Conservation (phyloP, 306 rosid genomes). For the Fragaria iinumae region DNA sequence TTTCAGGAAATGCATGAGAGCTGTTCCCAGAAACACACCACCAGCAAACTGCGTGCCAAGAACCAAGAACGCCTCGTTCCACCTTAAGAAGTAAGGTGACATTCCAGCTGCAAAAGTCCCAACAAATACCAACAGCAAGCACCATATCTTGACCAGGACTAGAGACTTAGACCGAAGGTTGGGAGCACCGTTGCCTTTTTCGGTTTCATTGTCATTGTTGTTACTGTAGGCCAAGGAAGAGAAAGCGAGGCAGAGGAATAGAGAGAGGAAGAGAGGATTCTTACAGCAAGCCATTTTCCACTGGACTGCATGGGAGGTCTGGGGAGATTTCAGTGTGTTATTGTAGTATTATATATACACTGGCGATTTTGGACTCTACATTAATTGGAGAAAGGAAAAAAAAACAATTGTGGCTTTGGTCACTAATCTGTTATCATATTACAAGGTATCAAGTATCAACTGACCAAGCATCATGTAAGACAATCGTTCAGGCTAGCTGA, state of each 20-base stretch:
- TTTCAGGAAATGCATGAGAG: constrained; percentile 74
- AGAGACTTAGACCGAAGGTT: constrained; percentile 47
- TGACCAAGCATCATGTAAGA: not conserved
- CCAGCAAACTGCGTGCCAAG: constrained; percentile 82
- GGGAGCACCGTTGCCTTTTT: not conserved
- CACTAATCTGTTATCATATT: not conserved
- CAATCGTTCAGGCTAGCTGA: not conserved
- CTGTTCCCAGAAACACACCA: constrained; percentile 72
- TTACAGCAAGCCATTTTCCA: not conserved
- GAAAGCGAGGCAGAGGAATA: constrained; percentile 32
- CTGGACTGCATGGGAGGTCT: not conserved
- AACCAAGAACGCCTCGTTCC: constrained; percentile 69
- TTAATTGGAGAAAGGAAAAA: not conserved
- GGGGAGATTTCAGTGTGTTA: not conserved
- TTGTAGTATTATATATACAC: not conserved
- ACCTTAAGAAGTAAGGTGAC: constrained; percentile 58
- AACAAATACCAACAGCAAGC: constrained; percentile 50
- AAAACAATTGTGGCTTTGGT: not conserved
- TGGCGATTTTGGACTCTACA: not conserved
- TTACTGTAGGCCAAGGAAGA: constrained; percentile 46
- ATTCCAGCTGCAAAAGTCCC: constrained; percentile 61
- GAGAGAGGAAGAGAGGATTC: not conserved
- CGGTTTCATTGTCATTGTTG: constrained; percentile 29
- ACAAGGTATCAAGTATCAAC: not conserved
- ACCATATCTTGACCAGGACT: constrained; percentile 50